phyloP scores from a whole-genome alignment of 805 yeast species.

The Monosporozyma siamensis region DNA sequence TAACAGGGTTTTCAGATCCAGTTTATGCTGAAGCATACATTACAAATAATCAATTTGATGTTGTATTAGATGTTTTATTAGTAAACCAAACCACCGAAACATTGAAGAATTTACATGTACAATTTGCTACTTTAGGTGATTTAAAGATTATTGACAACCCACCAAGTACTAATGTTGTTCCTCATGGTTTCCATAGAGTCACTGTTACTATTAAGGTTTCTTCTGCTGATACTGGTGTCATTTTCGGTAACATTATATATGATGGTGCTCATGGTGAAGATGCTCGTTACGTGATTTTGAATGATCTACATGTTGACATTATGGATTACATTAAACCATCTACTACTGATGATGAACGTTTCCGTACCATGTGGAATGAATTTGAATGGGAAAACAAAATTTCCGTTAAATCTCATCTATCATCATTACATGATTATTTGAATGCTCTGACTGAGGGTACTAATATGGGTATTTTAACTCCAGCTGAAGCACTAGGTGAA shows the following conservation, averaged over 20 bases:
- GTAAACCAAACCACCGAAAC: conserved; percentile 93
- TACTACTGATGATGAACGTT: conserved; percentile 75
- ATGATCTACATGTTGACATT: conserved; percentile 90
- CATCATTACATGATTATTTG: conserved; percentile 66
- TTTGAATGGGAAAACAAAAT: conserved; percentile 99
- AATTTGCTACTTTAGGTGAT: conserved; percentile 93
- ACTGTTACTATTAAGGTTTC: conserved; percentile 89
- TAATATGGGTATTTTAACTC: conserved; percentile 88
- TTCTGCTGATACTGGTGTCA: conserved; percentile 96
- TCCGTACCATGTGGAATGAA: conserved; percentile 98
- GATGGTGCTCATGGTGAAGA: conserved; percentile 93
- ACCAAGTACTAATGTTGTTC: conserved; percentile 80
- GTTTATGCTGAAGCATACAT: conserved; percentile 96
- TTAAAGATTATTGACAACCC: conserved; percentile 91
- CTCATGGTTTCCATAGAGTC: conserved; percentile 91
- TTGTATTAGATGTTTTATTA: conserved; percentile 82
- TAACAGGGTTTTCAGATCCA: conserved; percentile 98
- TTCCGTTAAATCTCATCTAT: conserved; percentile 63
- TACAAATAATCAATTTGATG: conserved; percentile 93
- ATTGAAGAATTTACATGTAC: conserved; percentile 82
- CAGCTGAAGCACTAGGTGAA: conserved; percentile 82
- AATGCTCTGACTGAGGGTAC: conserved; percentile 64
- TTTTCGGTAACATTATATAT: conserved; percentile 92
- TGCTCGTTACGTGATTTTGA: conserved; percentile 79
- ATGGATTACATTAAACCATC: conserved; percentile 97